Evolutionary conservation across 371 early-diverging fungal genomes (phyloP).

Genomic region (Mortierella sp.): DNA sequence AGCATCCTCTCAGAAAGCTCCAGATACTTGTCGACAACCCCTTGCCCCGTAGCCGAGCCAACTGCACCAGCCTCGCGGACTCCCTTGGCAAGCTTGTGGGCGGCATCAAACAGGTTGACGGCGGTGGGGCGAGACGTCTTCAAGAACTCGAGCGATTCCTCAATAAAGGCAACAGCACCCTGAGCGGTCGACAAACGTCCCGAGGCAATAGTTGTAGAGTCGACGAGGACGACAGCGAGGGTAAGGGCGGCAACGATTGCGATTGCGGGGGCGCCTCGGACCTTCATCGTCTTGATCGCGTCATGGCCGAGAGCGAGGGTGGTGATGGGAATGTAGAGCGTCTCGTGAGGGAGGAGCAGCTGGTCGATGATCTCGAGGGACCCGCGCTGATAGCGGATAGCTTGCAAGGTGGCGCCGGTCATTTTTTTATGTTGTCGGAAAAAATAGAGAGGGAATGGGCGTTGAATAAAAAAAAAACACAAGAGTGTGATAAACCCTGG

Average conservation of each 20-base stretch:
- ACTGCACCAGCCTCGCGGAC: conserved; percentile 54
- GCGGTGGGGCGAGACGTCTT: conserved; percentile 96
- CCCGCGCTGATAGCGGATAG: conserved; percentile 82
- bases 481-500: no score
- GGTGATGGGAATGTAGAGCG: conserved; percentile 80
- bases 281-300: conserved; percentile 95
- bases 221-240: conserved; percentile 86
- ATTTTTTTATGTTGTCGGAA: conserved; percentile 18
- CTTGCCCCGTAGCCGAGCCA: conserved; percentile 44
- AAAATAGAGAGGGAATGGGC: neutral
- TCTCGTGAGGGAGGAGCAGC: conserved; percentile 90
- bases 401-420: conserved; percentile 72
- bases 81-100: conserved; percentile 72
- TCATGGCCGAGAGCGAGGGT: conserved; percentile 84
- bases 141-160: conserved; percentile 79
- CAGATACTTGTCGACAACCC: conserved; percentile 75
- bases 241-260: conserved; percentile 96
- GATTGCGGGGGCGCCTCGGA: conserved; percentile 96
- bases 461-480: neutral
- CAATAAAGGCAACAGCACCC: conserved; percentile 69
- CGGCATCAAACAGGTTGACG: conserved; percentile 96
- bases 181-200: conserved; percentile 30
- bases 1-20: conserved; percentile 88
- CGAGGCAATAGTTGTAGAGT: conserved; percentile 8
- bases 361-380: conserved; percentile 89